Evolutionary conservation across 257 asterid genomes (phyloP), one percentile per base, ranked within the genome.

Genomic region (Nicotiana benthamiana): DNA sequence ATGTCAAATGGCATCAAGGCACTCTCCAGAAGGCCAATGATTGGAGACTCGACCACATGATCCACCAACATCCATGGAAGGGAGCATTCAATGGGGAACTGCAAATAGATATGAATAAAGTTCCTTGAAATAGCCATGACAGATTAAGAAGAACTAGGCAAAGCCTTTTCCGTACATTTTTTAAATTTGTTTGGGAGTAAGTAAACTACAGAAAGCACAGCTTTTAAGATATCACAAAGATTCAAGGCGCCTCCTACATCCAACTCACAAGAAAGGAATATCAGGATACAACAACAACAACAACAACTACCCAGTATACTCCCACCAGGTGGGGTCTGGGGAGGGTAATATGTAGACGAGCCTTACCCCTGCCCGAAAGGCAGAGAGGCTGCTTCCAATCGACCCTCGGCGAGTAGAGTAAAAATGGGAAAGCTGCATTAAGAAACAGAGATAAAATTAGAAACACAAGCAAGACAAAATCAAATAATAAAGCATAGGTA

Each of bases 61-160:
- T 96, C 97, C 91, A 96, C 96, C 93, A 96, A 92, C 95, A 96
- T 92, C 99, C 99, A 96, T 20, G 99, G 98, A 90, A 96, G 96
- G 86, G 99, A 96, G 86, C 99, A 96, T 82, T 96, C 98, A 52
- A 94, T 90, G 26, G 99, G 99, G 89, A 96, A 96, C 99, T 96
- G 94, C 87, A 88, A 28, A 80, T 53, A 57, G 81, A 80, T 81
- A 81, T 26, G 75, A 63, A 63, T 63, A 63, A 36, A n/a, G 40
- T 11, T 77, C 28, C 60, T 72, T 72, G 78, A 72, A 72, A 72
- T 43, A 22, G 61, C 40, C 78, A 72, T 48, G 40, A 48, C 15
- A 72, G 60, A 34, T 72, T 72, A 48, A 24, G 78, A 46, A 68
- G 78, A 24, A 72, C 61, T 72, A 46, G 40, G 61, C 40, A 72